Evolutionary conservation across 345 rosid species (phyloP), one percentile per base, ranked within the genome.

Genomic region (Iberis pinnata): DNA sequence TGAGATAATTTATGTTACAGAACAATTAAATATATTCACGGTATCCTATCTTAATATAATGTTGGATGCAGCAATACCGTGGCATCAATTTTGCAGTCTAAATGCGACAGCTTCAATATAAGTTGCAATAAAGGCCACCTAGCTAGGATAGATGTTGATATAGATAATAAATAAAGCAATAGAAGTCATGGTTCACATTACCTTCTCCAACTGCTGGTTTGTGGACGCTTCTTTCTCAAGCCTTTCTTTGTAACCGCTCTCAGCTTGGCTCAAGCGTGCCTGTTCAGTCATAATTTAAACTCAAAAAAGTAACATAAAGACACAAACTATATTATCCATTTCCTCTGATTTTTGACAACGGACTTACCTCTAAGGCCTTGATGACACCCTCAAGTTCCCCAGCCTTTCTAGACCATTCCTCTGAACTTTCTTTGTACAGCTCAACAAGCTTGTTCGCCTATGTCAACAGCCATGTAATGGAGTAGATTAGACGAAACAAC

Each of bases 321-420:
- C 43, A 26, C 32, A 25, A 25, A 39, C 18, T 7, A 25, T 7
- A 45, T 16, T 37, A 36, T 57, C 22, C 13, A 4, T 53, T 27
- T 29, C 42, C 27, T 17, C 56, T 19, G 47, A 49, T 46, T 32
- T 35, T 29, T 56, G 6, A 38, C 44, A 20, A 32, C 42, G 56
- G 58, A 49, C 76, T 67, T 70, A 92, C 98, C 70, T 92, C 96
- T 32, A 92, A 60, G 61, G 96, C 98, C 68, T 80, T 92, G 42
- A 92, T 75, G 38, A 83, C 96, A 47, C 98, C 98, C 74, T 92
- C 98, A 58, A 88, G 98, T 75, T 92, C 98, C 50, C 82, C 83
- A 6, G 95, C 89, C 82, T 88, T 88, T 60, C 72, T 71, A 40
- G 96, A 88, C 95, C 93, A 92, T 68, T 92, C 98, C 66, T 83